Base-by-base conservation (phyloP, 2,329 filamentous ascomycete species). In the Lecanicillium sp. region DNA sequence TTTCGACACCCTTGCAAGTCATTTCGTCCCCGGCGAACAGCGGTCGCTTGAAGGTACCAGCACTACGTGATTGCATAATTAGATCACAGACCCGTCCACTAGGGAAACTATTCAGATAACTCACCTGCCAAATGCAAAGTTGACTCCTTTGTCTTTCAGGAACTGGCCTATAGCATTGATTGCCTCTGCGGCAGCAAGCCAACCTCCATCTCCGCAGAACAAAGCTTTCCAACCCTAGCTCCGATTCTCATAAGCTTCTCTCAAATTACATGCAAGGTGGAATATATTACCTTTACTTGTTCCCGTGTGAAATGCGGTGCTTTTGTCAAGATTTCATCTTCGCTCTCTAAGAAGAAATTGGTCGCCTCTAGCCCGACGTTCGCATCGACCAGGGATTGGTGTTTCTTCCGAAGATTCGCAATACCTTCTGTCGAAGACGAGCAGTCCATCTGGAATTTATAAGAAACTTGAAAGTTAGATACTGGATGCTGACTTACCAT, bases 131-230 rank as follows among this genome's bases (percentile, higher is more conserved):
- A 66, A 66, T 2, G 57, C 57, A 44, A 68, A 66, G 3, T 57
- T 58, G 8, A 69, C 64, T 0, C 65, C 64, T 30, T 58, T 49
- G 1, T 52, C 46, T 38, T 52, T 53, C 11, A 66, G 48, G 12
- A 57, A 54, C 19, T 59, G 49, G 10, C 66, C 65, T 14, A 70
- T 65, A 1, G 65, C 63, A 37, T 67, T 61, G 49, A 68, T 68
- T 14, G 65, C 66, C 46, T 68, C 66, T 5, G 59, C 62, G 15
- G 66, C 66, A 17, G 66, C 65, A 13, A 69, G 53, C 66, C 66
- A 70, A 33, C 66, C 66, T 17, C 66, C 66, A 37, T 69, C 64
- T 4, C 49, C 36, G 39, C 59, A 64, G 36, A 53, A 66, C 14
- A 69, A 52, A 8, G 59, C 66, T 49, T 68, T 68, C 66, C 66